These are phyloP conservation scores for Metschnikowia bowlesiae DNA, from an alignment of 805 yeast genomes.

Conservation along the genomic window DNA sequence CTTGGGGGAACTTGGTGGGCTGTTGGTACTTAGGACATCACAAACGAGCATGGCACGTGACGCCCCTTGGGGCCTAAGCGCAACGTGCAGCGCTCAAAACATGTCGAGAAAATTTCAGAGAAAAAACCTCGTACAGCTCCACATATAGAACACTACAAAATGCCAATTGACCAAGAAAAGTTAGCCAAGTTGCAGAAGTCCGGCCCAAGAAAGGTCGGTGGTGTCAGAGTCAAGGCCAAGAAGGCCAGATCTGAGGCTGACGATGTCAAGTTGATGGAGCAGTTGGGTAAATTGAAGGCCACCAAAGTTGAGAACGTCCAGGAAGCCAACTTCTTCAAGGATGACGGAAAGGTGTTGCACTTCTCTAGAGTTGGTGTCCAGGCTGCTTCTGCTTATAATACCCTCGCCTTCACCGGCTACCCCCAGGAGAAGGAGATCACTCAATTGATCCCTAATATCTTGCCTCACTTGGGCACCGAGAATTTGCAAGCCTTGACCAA, in stretches of 20 bases:
- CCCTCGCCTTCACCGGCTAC: slow-evolving; percentile 91
- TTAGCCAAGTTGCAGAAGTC: slow-evolving; percentile 87
- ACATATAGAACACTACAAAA: slow-evolving; percentile 19
- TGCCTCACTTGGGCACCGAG: slow-evolving; percentile 95
- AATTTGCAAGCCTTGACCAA: slow-evolving; percentile 83
- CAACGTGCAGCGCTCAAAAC: slow-evolving; percentile 9
- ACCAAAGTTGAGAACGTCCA: slow-evolving; percentile 85
- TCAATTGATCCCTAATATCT: slow-evolving; percentile 88
- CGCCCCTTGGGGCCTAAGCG: neutral
- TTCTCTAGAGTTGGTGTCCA: slow-evolving; percentile 96
- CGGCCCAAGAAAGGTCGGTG: slow-evolving; percentile 71
- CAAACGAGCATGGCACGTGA: slow-evolving; percentile 10
- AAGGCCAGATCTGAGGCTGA: slow-evolving; percentile 72
- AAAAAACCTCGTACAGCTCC: slow-evolving; percentile 4
- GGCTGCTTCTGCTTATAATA: slow-evolving; percentile 85
- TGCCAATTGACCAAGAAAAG: slow-evolving; percentile 94
- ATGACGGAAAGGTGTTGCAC: slow-evolving; percentile 93
- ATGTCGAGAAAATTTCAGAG: slow-evolving; percentile 17
- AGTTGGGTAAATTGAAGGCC: slow-evolving; percentile 84
- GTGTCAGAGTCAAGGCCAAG: slow-evolving; percentile 90
- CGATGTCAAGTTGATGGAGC: slow-evolving; percentile 85
- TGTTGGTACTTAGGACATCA: no score
- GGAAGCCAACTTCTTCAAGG: slow-evolving; percentile 97
- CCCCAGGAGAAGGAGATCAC: slow-evolving; percentile 90
- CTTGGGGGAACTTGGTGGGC: no score